phyloP scores from a whole-genome alignment of 2,329 filamentous ascomycete genomes.

The Aureobasidium namibiae region DNA sequence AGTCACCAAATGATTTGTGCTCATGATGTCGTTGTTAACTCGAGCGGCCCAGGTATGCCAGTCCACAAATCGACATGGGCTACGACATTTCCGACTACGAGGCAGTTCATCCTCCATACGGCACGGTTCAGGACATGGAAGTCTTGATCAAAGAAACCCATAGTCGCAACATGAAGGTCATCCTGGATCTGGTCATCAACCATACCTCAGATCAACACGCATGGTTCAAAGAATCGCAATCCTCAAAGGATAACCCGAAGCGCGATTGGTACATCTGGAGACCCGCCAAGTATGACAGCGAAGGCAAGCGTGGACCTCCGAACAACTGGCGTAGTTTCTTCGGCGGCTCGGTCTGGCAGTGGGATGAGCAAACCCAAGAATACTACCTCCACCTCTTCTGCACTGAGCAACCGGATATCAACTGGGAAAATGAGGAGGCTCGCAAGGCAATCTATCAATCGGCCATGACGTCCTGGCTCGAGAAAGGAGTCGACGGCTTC shows the following conservation, averaged over 20 bases:
- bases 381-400: conserved; percentile 74
- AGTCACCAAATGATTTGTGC: neutral
- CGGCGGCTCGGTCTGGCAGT: conserved; percentile 54
- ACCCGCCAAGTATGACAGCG: conserved; percentile 31
- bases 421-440: conserved; percentile 69
- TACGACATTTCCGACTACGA: conserved; percentile 65
- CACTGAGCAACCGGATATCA: conserved; percentile 70
- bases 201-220: conserved; percentile 59
- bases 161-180: conserved; percentile 57
- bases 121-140: conserved; percentile 59
- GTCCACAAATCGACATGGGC: conserved; percentile 59
- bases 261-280: conserved; percentile 52
- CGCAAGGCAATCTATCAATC: conserved; percentile 61
- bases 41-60: conserved; percentile 30
- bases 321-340: conserved; percentile 66
- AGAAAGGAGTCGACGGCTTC: conserved; percentile 52
- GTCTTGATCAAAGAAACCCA: conserved; percentile 52
- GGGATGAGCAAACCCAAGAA: conserved; percentile 61
- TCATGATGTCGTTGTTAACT: neutral
- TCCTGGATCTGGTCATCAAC: conserved; percentile 71
- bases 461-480: conserved; percentile 56
- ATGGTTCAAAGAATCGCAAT: conserved; percentile 51
- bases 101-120: conserved; percentile 56
- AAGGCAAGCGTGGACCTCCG: conserved; percentile 57
- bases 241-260: conserved; percentile 41